Evolutionary conservation across 768 basidiomycete species (phyloP).

Genomic region (Leccinum subtestaceum): DNA sequence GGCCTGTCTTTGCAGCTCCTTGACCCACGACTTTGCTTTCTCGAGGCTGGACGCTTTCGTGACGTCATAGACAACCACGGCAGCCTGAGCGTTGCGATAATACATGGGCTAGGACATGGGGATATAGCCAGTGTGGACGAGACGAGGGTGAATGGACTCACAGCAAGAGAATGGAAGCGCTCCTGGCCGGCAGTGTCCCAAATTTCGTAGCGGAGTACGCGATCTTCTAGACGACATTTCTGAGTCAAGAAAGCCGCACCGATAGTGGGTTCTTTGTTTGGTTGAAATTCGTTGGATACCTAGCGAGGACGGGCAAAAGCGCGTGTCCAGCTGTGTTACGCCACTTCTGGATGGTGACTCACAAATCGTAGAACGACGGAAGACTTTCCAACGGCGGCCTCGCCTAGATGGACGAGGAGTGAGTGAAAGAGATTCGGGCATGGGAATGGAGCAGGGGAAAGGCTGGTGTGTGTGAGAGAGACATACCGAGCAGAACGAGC

Average conservation of each 20-base stretch:
- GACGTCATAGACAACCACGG: slow-evolving; percentile 97
- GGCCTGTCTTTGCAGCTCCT: slow-evolving; percentile 97
- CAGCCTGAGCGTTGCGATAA: slow-evolving; percentile 96
- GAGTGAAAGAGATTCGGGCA: not conserved
- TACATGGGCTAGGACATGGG: slow-evolving; percentile 79
- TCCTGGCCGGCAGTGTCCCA: slow-evolving; percentile 97
- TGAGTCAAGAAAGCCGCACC: slow-evolving; percentile 95
- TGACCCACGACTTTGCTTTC: slow-evolving; percentile 99
- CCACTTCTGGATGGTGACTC: slow-evolving; percentile 32
- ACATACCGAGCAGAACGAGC: slow-evolving; percentile 88
- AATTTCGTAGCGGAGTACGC: slow-evolving; percentile 90
- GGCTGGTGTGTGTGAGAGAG: not conserved
- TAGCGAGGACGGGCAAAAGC: slow-evolving; percentile 26
- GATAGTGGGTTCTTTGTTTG: slow-evolving; percentile 98
- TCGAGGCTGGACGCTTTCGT: slow-evolving; percentile 95
- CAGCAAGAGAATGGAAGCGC: slow-evolving; percentile 95
- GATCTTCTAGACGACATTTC: slow-evolving; percentile 94
- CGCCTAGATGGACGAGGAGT: slow-evolving; percentile 52
- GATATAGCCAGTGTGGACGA: slow-evolving; percentile 8
- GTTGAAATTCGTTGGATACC: slow-evolving; percentile 97
- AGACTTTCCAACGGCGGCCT: slow-evolving; percentile 98
- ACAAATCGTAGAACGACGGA: slow-evolving; percentile 98
- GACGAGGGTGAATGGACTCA: slow-evolving; percentile 38
- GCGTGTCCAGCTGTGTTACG: slow-evolving; percentile 2
- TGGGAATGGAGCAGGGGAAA: not conserved